phyloP scores from a whole-genome alignment of 2,329 filamentous ascomycete species.

The Neopestalotiopsis rosae region DNA sequence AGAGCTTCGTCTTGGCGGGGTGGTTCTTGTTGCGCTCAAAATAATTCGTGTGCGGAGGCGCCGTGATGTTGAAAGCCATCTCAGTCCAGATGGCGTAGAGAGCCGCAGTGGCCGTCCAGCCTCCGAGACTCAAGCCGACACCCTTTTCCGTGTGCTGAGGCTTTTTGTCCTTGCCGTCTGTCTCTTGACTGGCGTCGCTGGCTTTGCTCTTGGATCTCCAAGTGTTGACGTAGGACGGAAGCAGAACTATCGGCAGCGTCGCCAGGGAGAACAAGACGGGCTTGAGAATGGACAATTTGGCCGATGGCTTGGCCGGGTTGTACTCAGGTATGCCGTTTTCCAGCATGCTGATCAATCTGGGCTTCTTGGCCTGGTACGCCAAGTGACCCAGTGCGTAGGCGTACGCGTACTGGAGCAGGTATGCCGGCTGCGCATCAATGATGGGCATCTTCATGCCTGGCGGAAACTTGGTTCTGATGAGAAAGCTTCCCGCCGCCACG shows the following conservation, averaged over 20 bases:
- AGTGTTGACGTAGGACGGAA: not conserved
- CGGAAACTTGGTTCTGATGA: constrained; percentile 15
- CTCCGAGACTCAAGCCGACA: not conserved
- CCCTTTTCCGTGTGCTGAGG: not conserved
- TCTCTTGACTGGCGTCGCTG: not conserved
- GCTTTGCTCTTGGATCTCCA: not conserved
- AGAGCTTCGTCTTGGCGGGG: constrained; percentile 11
- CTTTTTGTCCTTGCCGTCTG: not conserved
- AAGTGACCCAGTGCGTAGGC: constrained; percentile 16
- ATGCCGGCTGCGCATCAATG: constrained; percentile 2
- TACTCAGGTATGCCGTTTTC: not conserved
- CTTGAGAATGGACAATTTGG: constrained; percentile 10
- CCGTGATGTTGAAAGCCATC: constrained; percentile 14
- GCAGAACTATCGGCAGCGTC: not conserved
- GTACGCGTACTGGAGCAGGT: constrained; percentile 16
- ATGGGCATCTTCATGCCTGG: constrained; percentile 8
- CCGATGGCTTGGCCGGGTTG: not conserved
- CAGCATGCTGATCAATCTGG: constrained; percentile 14
- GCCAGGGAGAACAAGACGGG: constrained; percentile 10
- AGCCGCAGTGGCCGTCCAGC: constrained; percentile 14
- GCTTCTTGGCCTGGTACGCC: constrained; percentile 14
- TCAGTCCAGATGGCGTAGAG: constrained; percentile 16
- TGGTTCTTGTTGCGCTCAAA: constrained; percentile 15
- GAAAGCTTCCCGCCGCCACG: constrained; percentile 16
- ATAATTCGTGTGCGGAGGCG: not conserved